Base-by-base conservation (phyloP, 176 grass and related monocot species). In the Typha latifolia region DNA sequence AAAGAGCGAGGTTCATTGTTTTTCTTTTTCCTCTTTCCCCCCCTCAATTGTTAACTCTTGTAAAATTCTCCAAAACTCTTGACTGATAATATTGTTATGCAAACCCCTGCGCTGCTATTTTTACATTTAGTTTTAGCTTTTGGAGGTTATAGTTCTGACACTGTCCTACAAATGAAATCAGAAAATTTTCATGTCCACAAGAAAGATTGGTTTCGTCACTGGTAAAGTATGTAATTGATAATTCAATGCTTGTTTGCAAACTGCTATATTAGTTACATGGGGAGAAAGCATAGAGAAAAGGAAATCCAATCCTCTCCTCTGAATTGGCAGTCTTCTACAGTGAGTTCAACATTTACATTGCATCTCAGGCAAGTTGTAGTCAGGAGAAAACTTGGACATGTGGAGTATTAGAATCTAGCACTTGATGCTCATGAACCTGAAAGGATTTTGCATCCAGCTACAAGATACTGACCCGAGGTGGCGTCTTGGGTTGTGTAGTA, bases 401-500 rank as follows among this genome's bases (percentile, higher is more conserved):
- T 43, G 5, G 37, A 43, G 37, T 43, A 10, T 1, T 43, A 43
- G 37, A 43, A 43, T 43, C 37, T 43, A 43, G 5, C 37, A 43
- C 37, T 9, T 43, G 34, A 43, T 11, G 16, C n/a, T 19, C 48
- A 71, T 74, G 75, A 74, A 37, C 63, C 34, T 13, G 57, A 69
- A 3, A 59, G 62, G 4, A 69, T 67, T 56, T 89, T 66, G 62
- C 59, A 73, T 52, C 88, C 88, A 11, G 93, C 76, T 20, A 97
- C 81, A 32, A 89, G 89, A 72, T 86, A 97, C 19, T 83, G 82
- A 0, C 93, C 88, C 0, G 93, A 89, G 16, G 70, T 37, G 24
- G 72, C 59, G 66, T 97, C 93, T 51, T 91, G 82, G 9, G 76
- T 49, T 13, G 93, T 74, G 73, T 92, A 89, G 64, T 89, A 97